Evolutionary conservation across 2,329 filamentous ascomycete species (phyloP), one percentile per base, ranked within the genome.

Genomic region (Paramyrothecium roridum): DNA sequence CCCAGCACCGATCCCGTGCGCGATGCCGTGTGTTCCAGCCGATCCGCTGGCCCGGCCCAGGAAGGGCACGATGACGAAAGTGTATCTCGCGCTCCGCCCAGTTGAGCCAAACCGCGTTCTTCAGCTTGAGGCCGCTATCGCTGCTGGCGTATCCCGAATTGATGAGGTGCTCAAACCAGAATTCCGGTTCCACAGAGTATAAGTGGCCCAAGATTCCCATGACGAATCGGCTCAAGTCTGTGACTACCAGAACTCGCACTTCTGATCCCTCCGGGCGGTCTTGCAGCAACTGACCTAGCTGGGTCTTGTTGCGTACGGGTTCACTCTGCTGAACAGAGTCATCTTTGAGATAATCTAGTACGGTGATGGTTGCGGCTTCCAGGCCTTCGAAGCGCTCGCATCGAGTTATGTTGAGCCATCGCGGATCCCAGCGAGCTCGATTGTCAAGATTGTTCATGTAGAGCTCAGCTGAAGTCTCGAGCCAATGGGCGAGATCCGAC

Each of bases 381-480:
- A 65, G 56, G 10, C 61, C 62, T 22, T 59, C 56, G 34, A 60
- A 65, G 19, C 59, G 62, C 52, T 65, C 63, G 26, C 61, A 59
- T 13, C 59, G 58, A 8, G 61, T 65, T 13, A 65, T 48, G n/a
- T 62, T 65, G 10, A 65, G 57, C 63, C 63, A 65, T 23, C 62
- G 59, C 8, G 64, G 61, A 43, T 64, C 63, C 61, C 62, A 66
- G 47, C 62, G 58, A 11, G 63, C 64, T 22, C 61, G 58, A 43
- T 65, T 63, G 37, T 65, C 64, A 43, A 67, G 55, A 3, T 65
- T 60, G 33, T 68, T 67, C 66, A 67, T 68, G 43, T 67, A 67
- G 12, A 68, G 33, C 50, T 67, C 66, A 0, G 65, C 65, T 20
- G 67, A 53, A 1, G 64, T 67, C 55, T 68, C 63, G 20, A 67